Percentiles rank a stretch among this genome's conserved stretches.
Evolutionary conservation across 495 filamentous ascomycete genomes (phyloP).

Genomic region (Tirmania nivea): DNA sequence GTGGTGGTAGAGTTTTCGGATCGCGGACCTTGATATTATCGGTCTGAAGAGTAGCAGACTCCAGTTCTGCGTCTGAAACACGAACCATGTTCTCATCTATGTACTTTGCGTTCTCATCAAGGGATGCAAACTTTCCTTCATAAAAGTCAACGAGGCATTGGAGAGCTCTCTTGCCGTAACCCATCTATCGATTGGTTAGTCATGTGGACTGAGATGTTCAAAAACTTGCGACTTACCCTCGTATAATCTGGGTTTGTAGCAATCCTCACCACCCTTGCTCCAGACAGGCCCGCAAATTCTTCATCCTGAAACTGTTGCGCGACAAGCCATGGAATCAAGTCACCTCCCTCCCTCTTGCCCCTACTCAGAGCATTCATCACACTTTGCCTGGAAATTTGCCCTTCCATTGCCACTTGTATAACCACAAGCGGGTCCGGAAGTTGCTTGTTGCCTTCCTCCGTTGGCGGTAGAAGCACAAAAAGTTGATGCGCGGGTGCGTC

Average conservation of each 20-base stretch:
- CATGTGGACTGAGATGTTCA: background rate
- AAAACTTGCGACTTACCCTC: conserved; percentile 7
- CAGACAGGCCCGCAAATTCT: conserved; percentile 81
- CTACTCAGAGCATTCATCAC: conserved; percentile 73
- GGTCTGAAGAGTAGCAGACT: conserved; percentile 51
- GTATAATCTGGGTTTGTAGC: conserved; percentile 89
- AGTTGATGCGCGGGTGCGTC: conserved; percentile 95
- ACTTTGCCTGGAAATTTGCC: conserved; percentile 78
- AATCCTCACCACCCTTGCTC: conserved; percentile 81
- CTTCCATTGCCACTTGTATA: conserved; percentile 86
- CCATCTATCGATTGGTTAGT: conserved; percentile 36
- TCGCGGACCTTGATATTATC: conserved; percentile 83
- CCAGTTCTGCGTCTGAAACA: conserved; percentile 67
- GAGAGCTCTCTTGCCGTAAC: conserved; percentile 76
- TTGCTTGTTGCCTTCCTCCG: conserved; percentile 50
- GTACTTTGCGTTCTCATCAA: conserved; percentile 38
- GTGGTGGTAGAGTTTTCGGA: conserved; percentile 71
- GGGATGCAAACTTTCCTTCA: conserved; percentile 72
- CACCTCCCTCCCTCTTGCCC: conserved; percentile 75
- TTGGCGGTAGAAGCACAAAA: conserved; percentile 78
- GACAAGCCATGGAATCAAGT: conserved; percentile 94
- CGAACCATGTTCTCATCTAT: conserved; percentile 45
- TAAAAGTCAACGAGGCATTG: conserved; percentile 78
- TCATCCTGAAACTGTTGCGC: conserved; percentile 98
- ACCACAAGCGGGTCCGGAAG: conserved; percentile 88